These are phyloP conservation scores for Mollisia scopiformis DNA, from an alignment of 2,329 filamentous ascomycete genomes.

Conservation along the genomic window DNA sequence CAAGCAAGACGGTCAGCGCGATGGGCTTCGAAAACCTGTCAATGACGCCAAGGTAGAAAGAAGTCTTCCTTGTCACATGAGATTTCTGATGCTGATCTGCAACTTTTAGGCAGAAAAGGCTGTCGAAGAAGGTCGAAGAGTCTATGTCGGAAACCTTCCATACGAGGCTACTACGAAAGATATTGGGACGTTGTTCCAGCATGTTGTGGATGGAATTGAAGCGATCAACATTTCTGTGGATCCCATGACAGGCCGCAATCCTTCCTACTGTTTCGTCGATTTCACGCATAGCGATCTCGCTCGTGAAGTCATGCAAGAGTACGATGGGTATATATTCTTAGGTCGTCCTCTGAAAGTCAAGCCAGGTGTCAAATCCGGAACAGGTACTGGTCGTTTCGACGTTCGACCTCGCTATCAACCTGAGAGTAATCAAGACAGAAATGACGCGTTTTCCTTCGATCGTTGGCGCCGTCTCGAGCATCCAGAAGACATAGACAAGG, in stretches of 20 bases:
- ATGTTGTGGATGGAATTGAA: slow-evolving; percentile 45
- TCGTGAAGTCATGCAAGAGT: slow-evolving; percentile 55
- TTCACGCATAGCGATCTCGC: slow-evolving; percentile 60
- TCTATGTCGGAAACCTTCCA: slow-evolving; percentile 58
- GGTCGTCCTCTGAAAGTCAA: slow-evolving; percentile 66
- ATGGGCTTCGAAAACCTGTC: slow-evolving; percentile 18
- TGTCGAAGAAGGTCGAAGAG: slow-evolving; percentile 36
- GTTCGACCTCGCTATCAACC: slow-evolving; percentile 5
- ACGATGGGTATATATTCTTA: slow-evolving; percentile 57
- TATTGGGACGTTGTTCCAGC: slow-evolving; percentile 49
- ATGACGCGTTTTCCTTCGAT: slow-evolving; percentile 18
- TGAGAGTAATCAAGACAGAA: background rate
- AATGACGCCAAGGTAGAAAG: slow-evolving; percentile 15
- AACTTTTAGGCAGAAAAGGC: slow-evolving; percentile 20
- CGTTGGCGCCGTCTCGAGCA: slow-evolving; percentile 30
- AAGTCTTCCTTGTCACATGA: background rate
- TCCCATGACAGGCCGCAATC: slow-evolving; percentile 68
- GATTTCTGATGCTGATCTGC: background rate
- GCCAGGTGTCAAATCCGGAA: slow-evolving; percentile 51
- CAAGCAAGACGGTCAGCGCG: slow-evolving; percentile 3
- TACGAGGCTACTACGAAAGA: slow-evolving; percentile 56
- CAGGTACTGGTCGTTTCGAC: slow-evolving; percentile 13
- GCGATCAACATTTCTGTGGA: slow-evolving; percentile 72
- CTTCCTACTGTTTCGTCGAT: slow-evolving; percentile 77
- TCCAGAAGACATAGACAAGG: slow-evolving; percentile 18